These are phyloP conservation scores for Pseudogymnoascus sp. DNA, from an alignment of 2,329 filamentous ascomycete genomes.

Conservation along the genomic window DNA sequence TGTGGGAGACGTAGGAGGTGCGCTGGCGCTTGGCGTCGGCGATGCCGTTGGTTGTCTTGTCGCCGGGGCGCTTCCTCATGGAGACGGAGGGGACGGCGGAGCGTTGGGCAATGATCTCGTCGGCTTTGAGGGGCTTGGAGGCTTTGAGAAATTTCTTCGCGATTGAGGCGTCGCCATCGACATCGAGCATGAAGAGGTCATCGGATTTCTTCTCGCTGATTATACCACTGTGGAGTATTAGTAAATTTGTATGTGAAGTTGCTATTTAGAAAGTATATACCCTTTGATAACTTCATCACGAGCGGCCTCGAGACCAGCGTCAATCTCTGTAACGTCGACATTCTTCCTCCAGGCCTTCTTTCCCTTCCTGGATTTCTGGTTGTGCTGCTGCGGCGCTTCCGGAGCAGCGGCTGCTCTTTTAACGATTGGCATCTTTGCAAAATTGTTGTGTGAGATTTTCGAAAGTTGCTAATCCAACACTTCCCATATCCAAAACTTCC, in stretches of 20 bases:
- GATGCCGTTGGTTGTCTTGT: conserved; percentile 64
- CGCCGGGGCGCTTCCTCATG: conserved; percentile 64
- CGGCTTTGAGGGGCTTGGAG: conserved; percentile 75
- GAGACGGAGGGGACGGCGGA: conserved; percentile 76
- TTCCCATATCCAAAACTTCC: conserved; percentile 9
- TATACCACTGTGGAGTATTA: conserved; percentile 57
- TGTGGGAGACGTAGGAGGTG: conserved; percentile 73
- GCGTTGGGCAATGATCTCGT: conserved; percentile 82
- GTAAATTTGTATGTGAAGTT: not conserved
- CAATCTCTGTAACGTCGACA: conserved; percentile 82
- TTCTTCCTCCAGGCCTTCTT: conserved; percentile 99
- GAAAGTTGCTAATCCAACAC: conserved; percentile 1
- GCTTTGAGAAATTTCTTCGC: conserved; percentile 57
- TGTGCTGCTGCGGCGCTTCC: conserved; percentile 69
- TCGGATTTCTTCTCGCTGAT: conserved; percentile 74
- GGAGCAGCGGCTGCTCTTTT: conserved; percentile 36
- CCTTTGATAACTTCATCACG: conserved; percentile 89
- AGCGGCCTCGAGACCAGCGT: conserved; percentile 72
- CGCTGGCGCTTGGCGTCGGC: conserved; percentile 67
- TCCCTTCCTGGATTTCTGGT: conserved; percentile 87
- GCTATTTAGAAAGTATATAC: conserved; percentile 38
- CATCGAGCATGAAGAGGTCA: conserved; percentile 80
- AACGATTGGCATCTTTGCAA: conserved; percentile 26
- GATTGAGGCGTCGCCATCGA: conserved; percentile 60
- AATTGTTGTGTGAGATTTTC: conserved; percentile 9